Evolutionary conservation across 495 filamentous ascomycete genomes (phyloP), one percentile per base, ranked within the genome.

Genomic region (Astrothelium subdiscretum): DNA sequence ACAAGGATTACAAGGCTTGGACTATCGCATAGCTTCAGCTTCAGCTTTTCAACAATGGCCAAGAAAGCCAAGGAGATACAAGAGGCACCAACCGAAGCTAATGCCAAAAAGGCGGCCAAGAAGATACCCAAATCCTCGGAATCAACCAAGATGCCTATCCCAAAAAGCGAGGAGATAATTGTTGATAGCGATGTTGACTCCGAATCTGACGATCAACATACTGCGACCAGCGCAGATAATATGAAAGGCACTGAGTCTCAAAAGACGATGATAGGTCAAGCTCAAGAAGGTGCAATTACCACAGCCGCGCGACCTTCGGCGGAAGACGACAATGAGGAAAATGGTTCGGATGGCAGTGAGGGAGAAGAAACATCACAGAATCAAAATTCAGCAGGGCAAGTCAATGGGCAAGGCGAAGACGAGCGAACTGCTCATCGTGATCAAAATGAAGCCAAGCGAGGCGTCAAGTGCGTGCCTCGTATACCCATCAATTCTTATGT

Each of bases 141-240:
- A 59, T 5, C 31, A 35, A 3, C 31, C 32, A 13, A 38, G 2
- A 59, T 32, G 24, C 27, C n/a, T 12, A 31, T 8, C 15, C n/a
- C 31, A 4, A 62, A 38, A 62, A 58, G 35, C 40, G 42, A 52
- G 22, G 32, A 35, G 38, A 27, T 58, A 27, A 48, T 43, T 27
- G 13, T 24, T 13, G 35, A 43, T 12, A 32, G 32, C 40, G 35
- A 61, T 24, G 57, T 20, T 3, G 61, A 66, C 44, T 63, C 64
- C 24, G 64, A 63, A 10, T 35, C 51, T 44, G 64, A 59, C 2
- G 57, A 60, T 54, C n/a, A n/a, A 57, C 35, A 27, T 10, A 44
- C 18, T 29, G 42, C 20, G 6, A 63, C n/a, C n/a, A n/a, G n/a
- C n/a, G n/a, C n/a, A n/a, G 31, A 57, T 12, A 18, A 35, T 32